Base-by-base conservation (phyloP, 1,284 basidiomycete genomes). In the Earliella scabrosa region DNA sequence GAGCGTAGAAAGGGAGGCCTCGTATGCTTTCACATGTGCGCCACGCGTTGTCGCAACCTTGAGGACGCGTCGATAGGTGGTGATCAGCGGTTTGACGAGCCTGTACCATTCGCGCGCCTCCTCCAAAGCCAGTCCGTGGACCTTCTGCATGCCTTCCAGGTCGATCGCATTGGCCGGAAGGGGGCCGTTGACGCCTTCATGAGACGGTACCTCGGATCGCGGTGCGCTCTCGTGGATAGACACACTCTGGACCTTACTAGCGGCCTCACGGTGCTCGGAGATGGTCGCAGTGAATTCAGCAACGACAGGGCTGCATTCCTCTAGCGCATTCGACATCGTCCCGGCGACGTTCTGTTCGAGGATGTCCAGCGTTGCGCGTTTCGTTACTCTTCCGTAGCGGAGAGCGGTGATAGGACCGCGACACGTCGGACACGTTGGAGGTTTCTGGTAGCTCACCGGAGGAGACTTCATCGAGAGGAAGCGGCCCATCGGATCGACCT, bases 351-450 rank as follows among this genome's bases (percentile, higher is more conserved):
- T 87, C 54, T 79, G 77, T 61, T 89, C 87, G 23, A 87, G 66
- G 26, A 89, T 82, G 55, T 88, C 85, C 23, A 87, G 70, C 46
- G 81, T 73, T 0, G 85, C 84, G 13, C 82, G 77, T 65, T 89
- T 90, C 64, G 77, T 80, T 24, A 84, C 71, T 1, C 87, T 79
- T 2, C 85, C 81, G 66, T 87, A 86, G 13, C 85, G 78, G 2
- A 78, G 77, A 3, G 79, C 73, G 0, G 74, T 80, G 60, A 87
- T 81, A 0, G 77, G 73, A 0, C 71, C 68, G 4, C 81, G 77
- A 63, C 84, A 89, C 0, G 77, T 79, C 0, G 85, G 86, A 60
- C 87, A 86, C 0, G 75, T 73, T 0, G 83, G 82, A 0, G 80
- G 78, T n/a, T 66, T 69, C 59, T 74, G 75, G 68, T 80, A 79